Evolutionary conservation across 495 filamentous ascomycete species (phyloP).

Genomic region (Podospora australis): DNA sequence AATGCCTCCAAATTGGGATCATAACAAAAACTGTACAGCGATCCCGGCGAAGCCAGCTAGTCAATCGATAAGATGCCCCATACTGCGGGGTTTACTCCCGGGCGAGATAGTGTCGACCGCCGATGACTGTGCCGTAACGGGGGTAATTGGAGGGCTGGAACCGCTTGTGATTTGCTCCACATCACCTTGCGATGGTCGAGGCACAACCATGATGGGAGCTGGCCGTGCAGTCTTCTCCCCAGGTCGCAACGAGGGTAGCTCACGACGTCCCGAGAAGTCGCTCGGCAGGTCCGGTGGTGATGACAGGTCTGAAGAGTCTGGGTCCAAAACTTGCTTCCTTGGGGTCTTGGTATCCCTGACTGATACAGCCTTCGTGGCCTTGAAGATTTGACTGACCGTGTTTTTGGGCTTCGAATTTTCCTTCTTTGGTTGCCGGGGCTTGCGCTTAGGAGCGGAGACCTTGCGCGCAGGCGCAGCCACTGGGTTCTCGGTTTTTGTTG

Average conservation of each 20-base stretch:
- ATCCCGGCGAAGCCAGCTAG: background rate
- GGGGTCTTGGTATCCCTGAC: conserved; percentile 13
- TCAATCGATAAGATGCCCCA: conserved; percentile 38
- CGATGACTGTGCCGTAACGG: background rate
- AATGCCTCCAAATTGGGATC: background rate
- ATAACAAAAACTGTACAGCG: background rate
- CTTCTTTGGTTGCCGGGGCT: conserved; percentile 35
- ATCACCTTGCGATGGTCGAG: too few relatives aligned
- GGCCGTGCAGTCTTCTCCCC: conserved; percentile 4
- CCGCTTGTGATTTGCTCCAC: too few relatives aligned
- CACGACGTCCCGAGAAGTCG: background rate
- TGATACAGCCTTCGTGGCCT: conserved; percentile 30
- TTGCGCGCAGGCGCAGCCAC: conserved; percentile 8
- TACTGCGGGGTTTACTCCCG: conserved; percentile 33
- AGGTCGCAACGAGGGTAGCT: conserved; percentile 24
- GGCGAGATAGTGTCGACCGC: conserved; percentile 36
- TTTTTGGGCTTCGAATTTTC: conserved; percentile 24
- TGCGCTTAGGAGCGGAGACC: conserved; percentile 27
- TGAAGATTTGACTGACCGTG: conserved; percentile 36
- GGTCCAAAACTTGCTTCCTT: conserved; percentile 11
- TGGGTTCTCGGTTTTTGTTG: conserved; percentile 13
- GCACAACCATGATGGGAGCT: conserved; percentile 6
- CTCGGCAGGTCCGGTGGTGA: conserved; percentile 15
- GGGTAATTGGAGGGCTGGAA: conserved; percentile 7
- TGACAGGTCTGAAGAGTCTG: conserved; percentile 17